These are phyloP conservation scores for Rosa persica DNA, from an alignment of 306 rosid species.

Conservation along the genomic window DNA sequence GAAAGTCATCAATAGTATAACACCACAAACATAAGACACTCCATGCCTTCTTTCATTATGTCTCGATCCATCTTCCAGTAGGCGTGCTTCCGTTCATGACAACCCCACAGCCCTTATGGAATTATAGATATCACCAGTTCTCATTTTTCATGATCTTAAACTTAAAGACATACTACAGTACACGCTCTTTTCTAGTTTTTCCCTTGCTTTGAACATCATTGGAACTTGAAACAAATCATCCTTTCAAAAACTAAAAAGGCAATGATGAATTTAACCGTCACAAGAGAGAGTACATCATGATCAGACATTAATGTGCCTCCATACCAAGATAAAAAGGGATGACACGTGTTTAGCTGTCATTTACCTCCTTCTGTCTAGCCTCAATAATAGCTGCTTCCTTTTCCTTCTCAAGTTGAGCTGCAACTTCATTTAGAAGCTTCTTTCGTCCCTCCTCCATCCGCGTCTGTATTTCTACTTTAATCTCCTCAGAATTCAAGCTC, in stretches of 20 bases:
- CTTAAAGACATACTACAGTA: not conserved
- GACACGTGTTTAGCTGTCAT: not conserved
- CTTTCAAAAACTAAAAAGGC: not conserved
- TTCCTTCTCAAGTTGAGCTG: slow-evolving; percentile 77
- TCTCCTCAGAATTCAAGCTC: slow-evolving; percentile 66
- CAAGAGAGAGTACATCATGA: not conserved
- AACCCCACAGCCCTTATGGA: not conserved
- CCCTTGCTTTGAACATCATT: not conserved
- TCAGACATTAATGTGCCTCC: not conserved
- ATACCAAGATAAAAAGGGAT: not conserved
- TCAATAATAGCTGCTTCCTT: slow-evolving; percentile 78
- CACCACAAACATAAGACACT: not conserved
- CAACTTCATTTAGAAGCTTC: slow-evolving; percentile 70
- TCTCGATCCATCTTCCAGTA: not conserved
- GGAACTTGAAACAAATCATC: not conserved
- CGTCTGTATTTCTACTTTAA: slow-evolving; percentile 54
- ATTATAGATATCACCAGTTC: not conserved
- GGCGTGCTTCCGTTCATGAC: not conserved
- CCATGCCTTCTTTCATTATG: not conserved
- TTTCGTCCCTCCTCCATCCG: slow-evolving; percentile 74
- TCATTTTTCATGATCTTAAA: not conserved
- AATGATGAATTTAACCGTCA: not conserved
- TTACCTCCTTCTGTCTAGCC: slow-evolving; percentile 89
- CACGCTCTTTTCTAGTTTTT: not conserved
- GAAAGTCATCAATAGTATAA: not conserved